These are phyloP conservation scores for Termitomyces sp. DNA, from an alignment of 768 basidiomycete species.

Conservation along the genomic window DNA sequence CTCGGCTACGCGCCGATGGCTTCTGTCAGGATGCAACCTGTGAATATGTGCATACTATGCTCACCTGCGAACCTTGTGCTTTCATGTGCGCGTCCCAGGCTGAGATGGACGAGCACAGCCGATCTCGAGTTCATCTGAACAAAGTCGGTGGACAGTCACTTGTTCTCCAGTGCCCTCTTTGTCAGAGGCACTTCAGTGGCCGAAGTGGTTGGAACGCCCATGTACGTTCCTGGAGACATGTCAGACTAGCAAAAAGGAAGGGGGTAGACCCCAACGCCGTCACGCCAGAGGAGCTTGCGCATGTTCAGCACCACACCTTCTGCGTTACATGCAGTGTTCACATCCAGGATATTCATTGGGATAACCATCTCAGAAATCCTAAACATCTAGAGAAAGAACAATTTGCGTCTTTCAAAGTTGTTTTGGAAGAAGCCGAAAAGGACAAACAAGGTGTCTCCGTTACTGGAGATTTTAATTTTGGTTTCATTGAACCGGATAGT, in stretches of 20 bases:
- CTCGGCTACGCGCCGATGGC: conserved; percentile 13
- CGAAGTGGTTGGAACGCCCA: conserved; percentile 7
- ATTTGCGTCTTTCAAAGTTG: conserved; percentile 36
- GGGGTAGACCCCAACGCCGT: conserved; percentile 13
- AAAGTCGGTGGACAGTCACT: conserved; percentile 11
- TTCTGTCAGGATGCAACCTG: conserved; percentile 14
- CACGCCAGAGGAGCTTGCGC: conserved; percentile 24
- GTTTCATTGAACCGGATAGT: conserved; percentile 38
- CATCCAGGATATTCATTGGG: conserved; percentile 25
- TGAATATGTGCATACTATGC: conserved; percentile 11
- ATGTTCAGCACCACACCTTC: conserved; percentile 15
- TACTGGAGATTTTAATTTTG: conserved; percentile 45
- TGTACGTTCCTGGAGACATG: conserved; percentile 2
- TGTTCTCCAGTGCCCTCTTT: conserved; percentile 10
- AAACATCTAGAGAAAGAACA: conserved; percentile 34
- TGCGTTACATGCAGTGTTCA: conserved; percentile 26
- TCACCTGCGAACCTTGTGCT: conserved; percentile 17
- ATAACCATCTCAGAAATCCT: conserved; percentile 21
- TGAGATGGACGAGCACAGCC: conserved; percentile 10
- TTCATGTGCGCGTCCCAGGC: conserved; percentile 15
- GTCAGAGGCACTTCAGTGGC: conserved; percentile 4
- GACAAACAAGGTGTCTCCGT: conserved; percentile 52
- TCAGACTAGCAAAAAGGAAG: not conserved
- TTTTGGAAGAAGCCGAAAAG: conserved; percentile 47
- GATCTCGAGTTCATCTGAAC: conserved; percentile 11